Conservation (phyloP, 2,329 filamentous ascomycete species). For the Colletotrichum sp. region DNA sequence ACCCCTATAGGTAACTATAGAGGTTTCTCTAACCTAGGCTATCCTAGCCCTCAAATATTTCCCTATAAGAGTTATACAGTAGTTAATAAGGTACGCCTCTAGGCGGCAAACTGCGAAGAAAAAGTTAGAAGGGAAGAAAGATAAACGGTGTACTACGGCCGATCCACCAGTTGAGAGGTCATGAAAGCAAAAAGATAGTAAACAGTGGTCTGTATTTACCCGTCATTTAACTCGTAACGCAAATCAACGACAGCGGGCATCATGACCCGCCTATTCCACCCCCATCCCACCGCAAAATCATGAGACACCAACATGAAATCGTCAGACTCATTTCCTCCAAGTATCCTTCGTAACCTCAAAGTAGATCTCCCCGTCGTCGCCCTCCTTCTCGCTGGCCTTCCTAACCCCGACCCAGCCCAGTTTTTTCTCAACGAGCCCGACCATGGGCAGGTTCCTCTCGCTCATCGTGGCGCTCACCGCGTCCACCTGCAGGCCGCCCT, state of each 20-base stretch:
- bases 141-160: neutral
- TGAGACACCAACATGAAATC: neutral
- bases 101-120: no score
- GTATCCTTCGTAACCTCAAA: constrained; percentile 27
- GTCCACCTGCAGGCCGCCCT: constrained; percentile 31
- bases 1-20: no score
- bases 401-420: constrained; percentile 25
- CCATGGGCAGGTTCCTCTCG: constrained; percentile 28
- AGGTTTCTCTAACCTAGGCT: no score
- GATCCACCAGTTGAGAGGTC: neutral
- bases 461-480: constrained; percentile 29
- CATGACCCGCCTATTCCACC: neutral
- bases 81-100: no score
- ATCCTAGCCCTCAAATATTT: no score
- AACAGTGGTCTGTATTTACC: neutral
- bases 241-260: neutral
- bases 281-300: neutral
- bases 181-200: neutral
- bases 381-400: neutral
- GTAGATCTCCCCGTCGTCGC: constrained; percentile 24
- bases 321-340: constrained; percentile 15
- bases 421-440: constrained; percentile 25
- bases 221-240: neutral
- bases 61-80: no score
- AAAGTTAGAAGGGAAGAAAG: no score